Evolutionary conservation across 495 filamentous ascomycete genomes (phyloP), one percentile per base, ranked within the genome.

Genomic region (Tuber microsphaerosporum): DNA sequence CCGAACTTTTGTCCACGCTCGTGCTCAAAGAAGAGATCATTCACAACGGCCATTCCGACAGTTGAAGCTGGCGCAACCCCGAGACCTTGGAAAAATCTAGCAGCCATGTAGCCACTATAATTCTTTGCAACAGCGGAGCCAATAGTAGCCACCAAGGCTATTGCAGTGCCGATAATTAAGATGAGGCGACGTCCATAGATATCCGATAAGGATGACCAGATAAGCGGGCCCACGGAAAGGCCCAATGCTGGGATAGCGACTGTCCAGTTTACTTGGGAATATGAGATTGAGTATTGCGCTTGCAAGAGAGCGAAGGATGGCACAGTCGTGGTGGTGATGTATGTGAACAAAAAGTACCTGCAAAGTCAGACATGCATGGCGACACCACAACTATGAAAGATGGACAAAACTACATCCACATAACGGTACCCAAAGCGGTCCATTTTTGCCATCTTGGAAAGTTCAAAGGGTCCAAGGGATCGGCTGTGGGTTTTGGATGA

Each of bases 291-390:
- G 78, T 86, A 89, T 72, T 87, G 83, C 34, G 83, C 78, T 77
- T 89, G 86, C 26, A 90, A 85, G 19, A 85, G 83, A 1, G 84
- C 73, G 77, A 90, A 90, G 0, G 88, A 89, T 2, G 88, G 88
- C 2, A 91, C 86, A 0, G 89, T 89, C 3, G 87, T 89, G 0
- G 89, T 90, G 6, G 88, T 90, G 70, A 89, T 86, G 81, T 90
- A 90, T 17, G 89, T 90, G 82, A 90, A 89, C 72, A 90, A 84
- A 80, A 89, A 90, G 80, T 90, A 90, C 83, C 87, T 88, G 51
- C 8, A 65, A 39, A 14, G 69, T 65, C 69, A 65, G 45, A 69
- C 43, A 73, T 43, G 51, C 42, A 69, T 61, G 31, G 73, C 6
- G 45, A 44, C 44, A 2, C 39, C 7, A n/a, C 26, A 61, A 41